Percentiles rank a stretch among this genome's conserved stretches.
phyloP scores from a whole-genome alignment of 495 filamentous ascomycete species.

The Xylaria acuta region DNA sequence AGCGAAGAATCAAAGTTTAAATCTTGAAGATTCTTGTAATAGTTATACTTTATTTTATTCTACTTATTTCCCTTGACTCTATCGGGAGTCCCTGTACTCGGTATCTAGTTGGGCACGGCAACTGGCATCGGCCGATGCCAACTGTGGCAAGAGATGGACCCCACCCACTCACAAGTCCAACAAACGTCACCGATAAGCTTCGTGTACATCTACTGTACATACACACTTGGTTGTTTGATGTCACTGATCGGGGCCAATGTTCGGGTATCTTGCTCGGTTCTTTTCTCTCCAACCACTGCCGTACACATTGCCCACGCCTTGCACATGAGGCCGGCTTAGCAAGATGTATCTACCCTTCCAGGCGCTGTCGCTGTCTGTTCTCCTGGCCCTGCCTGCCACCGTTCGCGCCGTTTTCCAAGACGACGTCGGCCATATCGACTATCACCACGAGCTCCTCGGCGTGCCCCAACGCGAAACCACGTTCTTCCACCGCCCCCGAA shows the following conservation, averaged over 20 bases:
- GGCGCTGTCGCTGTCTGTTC: slow-evolving; percentile 38
- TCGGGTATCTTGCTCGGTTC: neutral
- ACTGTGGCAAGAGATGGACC: neutral
- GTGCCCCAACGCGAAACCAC: slow-evolving; percentile 79
- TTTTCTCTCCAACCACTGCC: neutral
- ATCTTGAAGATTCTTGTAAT: too few relatives aligned
- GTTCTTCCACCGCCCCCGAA: slow-evolving; percentile 90
- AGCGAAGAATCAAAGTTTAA: too few relatives aligned
- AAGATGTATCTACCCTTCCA: slow-evolving; percentile 37
- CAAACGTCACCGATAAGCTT: slow-evolving; percentile 20
- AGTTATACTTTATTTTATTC: too few relatives aligned
- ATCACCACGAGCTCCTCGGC: slow-evolving; percentile 88
- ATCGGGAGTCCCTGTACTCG: too few relatives aligned
- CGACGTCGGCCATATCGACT: slow-evolving; percentile 91
- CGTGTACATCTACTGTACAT: neutral
- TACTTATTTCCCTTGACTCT: too few relatives aligned
- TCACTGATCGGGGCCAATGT: slow-evolving; percentile 18
- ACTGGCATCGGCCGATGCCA: neutral
- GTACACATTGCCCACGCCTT: neutral
- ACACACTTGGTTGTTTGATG: slow-evolving; percentile 8
- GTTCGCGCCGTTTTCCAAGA: slow-evolving; percentile 79
- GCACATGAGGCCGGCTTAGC: slow-evolving; percentile 24
- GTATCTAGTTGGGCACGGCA: neutral
- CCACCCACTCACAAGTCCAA: slow-evolving; percentile 6
- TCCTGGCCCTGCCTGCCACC: slow-evolving; percentile 48